Evolutionary conservation across 495 filamentous ascomycete species (phyloP), one percentile per base, ranked within the genome.

Genomic region (Neurospora sp.): DNA sequence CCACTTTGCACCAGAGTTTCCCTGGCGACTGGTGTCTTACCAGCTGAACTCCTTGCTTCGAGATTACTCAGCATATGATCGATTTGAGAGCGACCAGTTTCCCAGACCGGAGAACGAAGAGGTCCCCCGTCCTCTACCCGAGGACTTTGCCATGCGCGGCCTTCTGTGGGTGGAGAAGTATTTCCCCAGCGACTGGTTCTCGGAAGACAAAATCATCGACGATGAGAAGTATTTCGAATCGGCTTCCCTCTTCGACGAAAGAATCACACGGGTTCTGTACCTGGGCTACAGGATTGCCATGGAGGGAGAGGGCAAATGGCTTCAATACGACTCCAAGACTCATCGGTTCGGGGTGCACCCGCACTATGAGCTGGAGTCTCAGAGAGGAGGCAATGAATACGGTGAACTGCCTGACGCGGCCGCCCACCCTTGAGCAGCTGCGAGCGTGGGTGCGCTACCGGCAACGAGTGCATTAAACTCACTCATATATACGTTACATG

Each of bases 101-200:
- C 90, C 88, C 0, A 74, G 78, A 65, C 78, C 84, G 7, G 83
- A 89, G 3, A 86, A 89, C 53, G 86, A 83, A 31, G 77, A 77
- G 16, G 68, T 71, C 70, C 8, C 82, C 76, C 83, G 87, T n/a
- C 93, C 93, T 5, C 78, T 97, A 0, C 90, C 93, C 0, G 96
- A 98, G 74, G 96, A 99, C 74, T 97, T 89, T 73, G 83, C 90
- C 0, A 88, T 97, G 71, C 87, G 91, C 6, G 96, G 94, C 0
- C 86, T 94, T 22, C 77, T 90, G 4, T 97, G 91, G 89, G 87
- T 87, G 4, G 85, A 89, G 53, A 77, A 81, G 10, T 92, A 94
- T 72, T 96, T 90, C 71, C 92, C 93, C 0, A 74, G 82, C 1
- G 78, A 82, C 2, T 97, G 90, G 85, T 97, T 97, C 76, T 78